These are phyloP conservation scores for Stephania japonica DNA, from an alignment of 164 flowering plant genomes.

Conservation along the genomic window DNA sequence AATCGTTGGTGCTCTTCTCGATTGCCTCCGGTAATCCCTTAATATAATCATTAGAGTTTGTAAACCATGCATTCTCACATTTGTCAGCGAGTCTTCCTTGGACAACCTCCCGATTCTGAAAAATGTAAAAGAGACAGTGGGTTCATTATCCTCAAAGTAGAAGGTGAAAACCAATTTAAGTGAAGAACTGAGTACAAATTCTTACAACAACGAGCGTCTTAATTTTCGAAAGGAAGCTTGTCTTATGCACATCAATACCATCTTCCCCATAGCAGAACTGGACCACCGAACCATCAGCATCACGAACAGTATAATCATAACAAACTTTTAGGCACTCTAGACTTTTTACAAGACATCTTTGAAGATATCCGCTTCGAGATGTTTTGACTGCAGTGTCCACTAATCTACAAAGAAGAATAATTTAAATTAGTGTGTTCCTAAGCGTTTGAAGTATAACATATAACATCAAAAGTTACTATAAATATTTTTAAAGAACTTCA, in stretches of 20 bases:
- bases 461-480: neutral
- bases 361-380: slow-evolving; percentile 98
- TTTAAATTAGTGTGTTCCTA: neutral
- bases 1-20: slow-evolving; percentile 32
- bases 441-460: neutral
- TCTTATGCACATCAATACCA: slow-evolving; percentile 84
- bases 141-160: neutral
- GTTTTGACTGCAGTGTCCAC: slow-evolving; percentile 99
- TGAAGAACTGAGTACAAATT: slow-evolving; percentile 1
- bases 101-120: slow-evolving; percentile 60
- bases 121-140: slow-evolving; percentile 2
- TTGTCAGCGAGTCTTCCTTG: slow-evolving; percentile 28
- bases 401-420: slow-evolving; percentile 40
- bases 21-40: slow-evolving; percentile 48
- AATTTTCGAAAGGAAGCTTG: slow-evolving; percentile 64
- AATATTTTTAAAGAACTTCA: no score
- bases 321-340: slow-evolving; percentile 75
- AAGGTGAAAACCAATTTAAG: neutral
- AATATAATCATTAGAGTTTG: slow-evolving; percentile 38
- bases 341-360: slow-evolving; percentile 86
- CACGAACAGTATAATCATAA: slow-evolving; percentile 94
- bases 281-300: slow-evolving; percentile 87
- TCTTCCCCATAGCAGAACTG: slow-evolving; percentile 94
- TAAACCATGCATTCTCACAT: slow-evolving; percentile 16
- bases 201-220: slow-evolving; percentile 58